A percentile compares a stretch with the other conserved stretches of the same genome.
Conservation (phyloP, 2,329 filamentous ascomycete genomes). For the Xylariaceae sp. region DNA sequence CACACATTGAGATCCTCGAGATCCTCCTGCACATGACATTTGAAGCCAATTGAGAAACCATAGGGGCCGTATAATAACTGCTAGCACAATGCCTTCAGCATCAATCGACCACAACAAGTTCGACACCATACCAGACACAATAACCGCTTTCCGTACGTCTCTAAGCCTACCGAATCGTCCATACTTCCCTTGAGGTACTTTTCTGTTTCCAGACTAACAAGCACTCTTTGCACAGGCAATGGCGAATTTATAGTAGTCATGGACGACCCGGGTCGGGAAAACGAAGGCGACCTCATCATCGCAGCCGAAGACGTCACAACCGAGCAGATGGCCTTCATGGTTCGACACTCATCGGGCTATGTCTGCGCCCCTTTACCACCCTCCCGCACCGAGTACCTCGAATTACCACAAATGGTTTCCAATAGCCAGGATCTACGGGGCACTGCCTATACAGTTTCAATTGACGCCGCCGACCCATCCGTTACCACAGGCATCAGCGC, state of each 20-base stretch:
- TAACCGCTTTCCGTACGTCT: slow-evolving; percentile 67
- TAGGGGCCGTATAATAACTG: neutral
- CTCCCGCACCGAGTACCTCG: slow-evolving; percentile 71
- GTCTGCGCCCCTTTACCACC: slow-evolving; percentile 87
- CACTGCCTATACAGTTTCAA: slow-evolving; percentile 91
- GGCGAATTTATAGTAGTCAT: slow-evolving; percentile 96
- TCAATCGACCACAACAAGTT: slow-evolving; percentile 62
- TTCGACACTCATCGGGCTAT: slow-evolving; percentile 88
- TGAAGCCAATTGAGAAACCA: neutral
- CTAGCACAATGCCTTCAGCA: slow-evolving; percentile 55
- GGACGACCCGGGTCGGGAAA: slow-evolving; percentile 90
- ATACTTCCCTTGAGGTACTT: neutral
- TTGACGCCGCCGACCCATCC: slow-evolving; percentile 76
- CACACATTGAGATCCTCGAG: no score
- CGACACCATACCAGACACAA: slow-evolving; percentile 69
- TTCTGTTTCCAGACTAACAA: slow-evolving; percentile 11
- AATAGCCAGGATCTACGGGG: slow-evolving; percentile 79
- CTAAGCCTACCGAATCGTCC: slow-evolving; percentile 9
- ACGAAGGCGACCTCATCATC: slow-evolving; percentile 98
- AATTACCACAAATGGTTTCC: slow-evolving; percentile 88
- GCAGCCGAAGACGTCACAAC: slow-evolving; percentile 84
- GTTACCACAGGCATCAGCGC: slow-evolving; percentile 91
- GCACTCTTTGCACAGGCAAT: slow-evolving; percentile 57
- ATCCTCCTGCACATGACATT: neutral
- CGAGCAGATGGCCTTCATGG: slow-evolving; percentile 93